Base-by-base conservation (phyloP, 2,329 filamentous ascomycete genomes). In the Teratosphaeria epicoccoides region DNA sequence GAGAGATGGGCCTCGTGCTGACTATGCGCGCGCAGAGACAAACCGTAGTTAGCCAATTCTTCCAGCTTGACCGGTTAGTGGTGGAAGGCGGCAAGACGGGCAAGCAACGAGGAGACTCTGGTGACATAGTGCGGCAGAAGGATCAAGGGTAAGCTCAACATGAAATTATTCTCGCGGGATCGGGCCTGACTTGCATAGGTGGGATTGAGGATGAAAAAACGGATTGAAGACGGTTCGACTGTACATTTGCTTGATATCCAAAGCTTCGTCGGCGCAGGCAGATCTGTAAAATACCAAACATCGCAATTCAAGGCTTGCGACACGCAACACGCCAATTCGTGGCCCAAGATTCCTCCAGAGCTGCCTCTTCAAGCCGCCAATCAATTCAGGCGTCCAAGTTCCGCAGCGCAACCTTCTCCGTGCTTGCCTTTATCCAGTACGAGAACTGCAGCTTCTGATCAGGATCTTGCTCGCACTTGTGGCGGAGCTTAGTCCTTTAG, bases 41-140 rank as follows among this genome's bases (percentile, higher is more conserved):
- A 85, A 94, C 91, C 10, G 79, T 93, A 48, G 82, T 98, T 65
- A 94, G 89, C 67, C 87, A 95, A 68, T 97, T 97, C 73, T 97
- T 88, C 74, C 87, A 96, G 72, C 71, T 94, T 56, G 90, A 97
- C 66, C 79, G 83, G 65, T 78, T 98, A 70, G 93, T 98, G 12
- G 87, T 98, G 0, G 93, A 98, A 71, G 87, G 87, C 17, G 85
- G 87, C 53, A 84, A 88, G 69, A 82, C 85, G 63, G 85, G 85
- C 59, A 88, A 86, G 71, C 80, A 90, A 66, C 80, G 73, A 28
- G 83, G 83, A 2, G 68, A 76, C n/a, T 74, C 80, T 53, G 84
- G 81, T 46, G 81, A 77, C 44, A 83, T 90, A 55, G 72, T 83
- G 50, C 78, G 88, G 66, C 84, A 89, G 70, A 91, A 88, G 71